Base-by-base conservation (phyloP, 2,329 filamentous ascomycete species). In the Pseudogymnoascus sp. region DNA sequence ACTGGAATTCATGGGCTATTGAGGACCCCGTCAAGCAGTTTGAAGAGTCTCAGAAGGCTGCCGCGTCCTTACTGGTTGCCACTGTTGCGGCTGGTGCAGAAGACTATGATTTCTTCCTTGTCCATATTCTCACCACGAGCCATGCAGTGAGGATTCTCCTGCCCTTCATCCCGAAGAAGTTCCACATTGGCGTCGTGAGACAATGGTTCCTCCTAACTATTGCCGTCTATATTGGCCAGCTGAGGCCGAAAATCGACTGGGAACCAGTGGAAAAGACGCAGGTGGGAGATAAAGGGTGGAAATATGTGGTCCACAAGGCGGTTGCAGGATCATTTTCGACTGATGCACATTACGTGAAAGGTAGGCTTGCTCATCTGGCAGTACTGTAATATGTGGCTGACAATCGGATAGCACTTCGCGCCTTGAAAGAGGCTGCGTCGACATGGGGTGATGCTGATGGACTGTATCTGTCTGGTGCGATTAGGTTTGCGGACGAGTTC, bases 201-300 rank as follows among this genome's bases (percentile, higher is more conserved):
- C 87, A 96, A 73, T 97, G 95, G 92, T 96, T 91, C 90, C 77
- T 99, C 4, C 83, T 96, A 43, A 85, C 88, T 0, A 75, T 97
- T 43, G 84, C 86, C 0, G 83, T 93, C 9, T 97, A 95, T 72
- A 84, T 96, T 62, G 78, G 86, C 1, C 88, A 90, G 70, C 77
- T 88, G 25, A 82, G 93, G 18, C 95, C 93, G 0, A 77, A 80
- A 64, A 85, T 96, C 63, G 82, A 89, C 62, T 77, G 84, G n/a
- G 83, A 88, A 63, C 80, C 82, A 85, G n/a, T 80, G 83, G 40
- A 83, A 80, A 69, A 68, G 43, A 68, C 70, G 2, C 60, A 12
- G 14, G 56, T 60, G 5, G 60, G 60, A 40, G 34, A 40, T 1
- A 86, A 86, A 69, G 81, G 84, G 60, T 99, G 95, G 95, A 82